Base-by-base conservation (phyloP, 352 stramenopile species). In the Pythium biforme region DNA sequence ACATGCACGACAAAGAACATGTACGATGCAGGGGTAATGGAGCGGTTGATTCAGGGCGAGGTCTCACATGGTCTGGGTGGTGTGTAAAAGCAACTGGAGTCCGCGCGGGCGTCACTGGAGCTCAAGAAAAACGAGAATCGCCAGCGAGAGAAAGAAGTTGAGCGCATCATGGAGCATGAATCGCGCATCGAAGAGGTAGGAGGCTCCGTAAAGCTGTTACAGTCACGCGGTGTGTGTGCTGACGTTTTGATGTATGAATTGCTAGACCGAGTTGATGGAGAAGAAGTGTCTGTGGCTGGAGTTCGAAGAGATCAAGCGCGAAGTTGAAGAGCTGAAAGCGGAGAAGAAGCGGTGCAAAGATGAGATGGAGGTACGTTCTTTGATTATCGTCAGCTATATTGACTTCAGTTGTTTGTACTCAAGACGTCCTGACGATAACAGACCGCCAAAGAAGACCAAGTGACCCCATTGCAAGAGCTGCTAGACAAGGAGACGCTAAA, bases 201-300 rank as follows among this genome's bases (percentile, higher is more conserved):
- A 1, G 0, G 4, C n/a, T n/a, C n/a, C n/a, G n/a, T n/a, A 46
- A 25, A 10, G 14, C 1, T 25, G 14, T 25, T 19, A 2, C 41
- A 22, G 25, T 51, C 19, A 49, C n/a, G 2, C 1, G 19, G 40
- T 27, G 23, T 33, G 17, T 25, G 4, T 10, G 19, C 34, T 34
- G 26, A 60, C 0, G 23, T 41, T 20, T 27, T 25, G 53, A 20
- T n/a, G n/a, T 17, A 1, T 56, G 17, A 8, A 14, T 47, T 62
- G 12, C 14, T 64, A 94, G 80, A 94, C 85, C 12, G 70, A 75
- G 11, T 61, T 93, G 50, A 92, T 96, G 80, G 78, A 96, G 71
- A 92, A 93, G 55, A 94, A 95, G 41, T 88, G 84, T 25, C 40
- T 94, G 33, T 96, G 86, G 87, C 79, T 96, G 26, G 72, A 92